Conservation (phyloP, 116 monocot species). For the Zostera marina region DNA sequence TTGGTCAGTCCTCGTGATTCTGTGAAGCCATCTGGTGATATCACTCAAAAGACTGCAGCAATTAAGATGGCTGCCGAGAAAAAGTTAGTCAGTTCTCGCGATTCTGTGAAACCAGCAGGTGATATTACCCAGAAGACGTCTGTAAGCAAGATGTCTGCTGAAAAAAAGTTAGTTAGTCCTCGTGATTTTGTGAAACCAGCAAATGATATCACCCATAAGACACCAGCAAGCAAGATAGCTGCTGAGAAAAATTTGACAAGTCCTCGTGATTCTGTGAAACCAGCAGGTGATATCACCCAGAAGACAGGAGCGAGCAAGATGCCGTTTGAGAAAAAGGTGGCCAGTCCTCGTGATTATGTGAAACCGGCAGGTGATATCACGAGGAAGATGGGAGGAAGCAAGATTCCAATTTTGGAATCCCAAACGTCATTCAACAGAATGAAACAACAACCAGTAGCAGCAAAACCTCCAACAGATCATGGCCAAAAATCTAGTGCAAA, state of each 20-base stretch:
- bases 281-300: conserved; percentile 25
- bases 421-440: conserved; percentile 48
- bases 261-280: conserved; percentile 45
- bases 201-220: conserved; percentile 35
- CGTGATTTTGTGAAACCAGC: conserved; percentile 36
- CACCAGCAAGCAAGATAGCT: conserved; percentile 40
- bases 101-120: conserved; percentile 26
- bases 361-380: conserved; percentile 26
- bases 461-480: too few relatives aligned
- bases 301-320: conserved; percentile 46
- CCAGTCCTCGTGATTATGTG: conserved; percentile 51
- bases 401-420: conserved; percentile 47
- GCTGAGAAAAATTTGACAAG: conserved; percentile 64
- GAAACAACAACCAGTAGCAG: too few relatives aligned
- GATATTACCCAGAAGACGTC: conserved; percentile 42
- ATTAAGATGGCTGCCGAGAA: conserved; percentile 50
- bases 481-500: too few relatives aligned
- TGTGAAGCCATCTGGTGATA: conserved; percentile 24
- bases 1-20: conserved; percentile 55
- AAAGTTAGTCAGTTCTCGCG: too few relatives aligned
- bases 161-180: conserved; percentile 60
- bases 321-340: conserved; percentile 59
- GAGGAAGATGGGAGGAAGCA: conserved; percentile 36
- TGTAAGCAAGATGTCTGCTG: conserved; percentile 45
- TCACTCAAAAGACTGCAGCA: conserved; percentile 40